These are phyloP conservation scores for Holtermanniella nyarrowii DNA, from an alignment of 768 basidiomycete genomes.

Conservation along the genomic window DNA sequence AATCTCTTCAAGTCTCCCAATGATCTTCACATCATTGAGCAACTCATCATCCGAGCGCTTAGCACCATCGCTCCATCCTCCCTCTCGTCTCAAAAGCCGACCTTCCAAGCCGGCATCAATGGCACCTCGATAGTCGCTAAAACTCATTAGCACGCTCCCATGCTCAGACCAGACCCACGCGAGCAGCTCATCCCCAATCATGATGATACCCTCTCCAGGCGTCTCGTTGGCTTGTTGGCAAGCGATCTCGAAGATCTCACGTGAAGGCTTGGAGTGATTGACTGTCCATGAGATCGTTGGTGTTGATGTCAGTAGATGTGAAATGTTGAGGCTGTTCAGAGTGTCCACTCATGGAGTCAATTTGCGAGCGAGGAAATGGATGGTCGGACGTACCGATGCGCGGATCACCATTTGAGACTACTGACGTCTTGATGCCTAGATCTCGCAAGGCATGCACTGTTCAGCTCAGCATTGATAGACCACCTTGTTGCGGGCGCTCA, in stretches of 20 bases:
- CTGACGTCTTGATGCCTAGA: constrained; percentile 23
- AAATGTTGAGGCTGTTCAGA: constrained; percentile 23
- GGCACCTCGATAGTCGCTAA: constrained; percentile 33
- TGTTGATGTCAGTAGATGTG: constrained; percentile 20
- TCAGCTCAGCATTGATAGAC: not conserved
- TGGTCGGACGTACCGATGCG: constrained; percentile 26
- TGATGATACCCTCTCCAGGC: constrained; percentile 22
- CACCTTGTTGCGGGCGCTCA: constrained; percentile 4
- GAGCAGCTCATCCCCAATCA: constrained; percentile 38
- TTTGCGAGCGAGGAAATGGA: no score
- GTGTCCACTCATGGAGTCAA: constrained; percentile 24
- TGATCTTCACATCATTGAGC: constrained; percentile 11
- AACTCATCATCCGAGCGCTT: constrained; percentile 16
- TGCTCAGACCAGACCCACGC: constrained; percentile 21
- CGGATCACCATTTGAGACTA: constrained; percentile 37
- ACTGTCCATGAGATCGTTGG: constrained; percentile 33
- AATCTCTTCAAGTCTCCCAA: constrained; percentile 19
- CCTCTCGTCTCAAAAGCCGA: constrained; percentile 27
- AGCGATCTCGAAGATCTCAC: constrained; percentile 23
- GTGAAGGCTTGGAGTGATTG: constrained; percentile 28
- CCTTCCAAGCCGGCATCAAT: constrained; percentile 23
- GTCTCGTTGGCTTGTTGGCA: constrained; percentile 15
- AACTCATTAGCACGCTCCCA: not conserved
- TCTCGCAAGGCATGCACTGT: constrained; percentile 21
- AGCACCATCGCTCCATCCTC: constrained; percentile 36